A percentile compares a stretch with the other conserved stretches of the same genome.
phyloP scores from a whole-genome alignment of 345 rosid genomes.

The Capsella bursapastoris region DNA sequence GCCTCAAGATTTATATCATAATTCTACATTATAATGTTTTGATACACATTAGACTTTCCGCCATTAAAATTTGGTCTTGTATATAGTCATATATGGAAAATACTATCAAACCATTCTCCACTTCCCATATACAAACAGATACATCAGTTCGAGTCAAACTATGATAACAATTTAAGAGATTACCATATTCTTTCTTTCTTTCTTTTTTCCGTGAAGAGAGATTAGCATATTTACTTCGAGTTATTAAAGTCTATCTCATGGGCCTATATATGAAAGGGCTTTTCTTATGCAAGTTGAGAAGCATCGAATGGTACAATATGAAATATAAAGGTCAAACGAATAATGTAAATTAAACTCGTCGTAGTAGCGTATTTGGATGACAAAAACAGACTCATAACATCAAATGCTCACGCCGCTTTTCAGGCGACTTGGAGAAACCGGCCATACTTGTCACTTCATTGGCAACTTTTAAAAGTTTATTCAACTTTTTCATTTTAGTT shows the following conservation, averaged over 20 bases:
- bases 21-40: too few species aligned
- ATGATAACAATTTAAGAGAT: not conserved
- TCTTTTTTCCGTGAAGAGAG: not conserved
- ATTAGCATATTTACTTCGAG: not conserved
- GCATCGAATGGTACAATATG: not conserved
- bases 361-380: not conserved
- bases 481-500: not conserved
- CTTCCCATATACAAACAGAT: conserved; percentile 40
- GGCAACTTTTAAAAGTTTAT: not conserved
- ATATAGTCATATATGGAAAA: not conserved
- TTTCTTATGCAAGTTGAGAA: not conserved
- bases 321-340: not conserved
- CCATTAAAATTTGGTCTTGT: not conserved
- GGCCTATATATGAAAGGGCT: not conserved
- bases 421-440: not conserved
- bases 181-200: not conserved
- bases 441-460: not conserved
- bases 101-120: conserved; percentile 9
- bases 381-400: not conserved
- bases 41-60: not conserved
- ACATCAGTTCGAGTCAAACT: conserved; percentile 10
- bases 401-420: not conserved
- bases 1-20: not conserved
- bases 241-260: not conserved
- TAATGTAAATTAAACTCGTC: not conserved